These are phyloP conservation scores for Colletotrichum sp. DNA, from an alignment of 2,329 filamentous ascomycete species.

Conservation along the genomic window DNA sequence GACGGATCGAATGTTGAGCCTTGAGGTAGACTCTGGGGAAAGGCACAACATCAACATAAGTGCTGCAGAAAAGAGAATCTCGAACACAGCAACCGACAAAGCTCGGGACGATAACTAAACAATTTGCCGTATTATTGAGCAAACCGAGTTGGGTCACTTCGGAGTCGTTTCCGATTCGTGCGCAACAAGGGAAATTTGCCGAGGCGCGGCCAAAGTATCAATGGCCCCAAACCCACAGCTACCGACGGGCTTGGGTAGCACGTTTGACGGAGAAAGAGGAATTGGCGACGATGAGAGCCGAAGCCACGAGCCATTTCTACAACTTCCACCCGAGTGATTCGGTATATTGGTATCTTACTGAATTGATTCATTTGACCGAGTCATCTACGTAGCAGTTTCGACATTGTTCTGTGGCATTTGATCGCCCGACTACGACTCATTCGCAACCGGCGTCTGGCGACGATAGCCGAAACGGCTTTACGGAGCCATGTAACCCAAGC, in stretches of 20 bases:
- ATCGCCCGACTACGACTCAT: background rate
- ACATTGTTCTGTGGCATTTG: background rate
- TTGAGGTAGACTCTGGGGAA: background rate
- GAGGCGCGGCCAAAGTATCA: background rate
- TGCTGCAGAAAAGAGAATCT: background rate
- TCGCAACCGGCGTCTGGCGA: background rate
- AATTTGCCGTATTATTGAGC: background rate
- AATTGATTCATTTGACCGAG: background rate
- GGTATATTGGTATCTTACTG: background rate
- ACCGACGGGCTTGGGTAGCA: background rate
- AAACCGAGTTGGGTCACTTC: background rate
- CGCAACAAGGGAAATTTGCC: background rate
- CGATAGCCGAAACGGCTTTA: background rate
- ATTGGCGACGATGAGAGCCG: background rate
- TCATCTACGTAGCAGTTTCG: background rate
- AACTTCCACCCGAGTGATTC: background rate
- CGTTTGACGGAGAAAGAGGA: background rate
- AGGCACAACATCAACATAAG: background rate
- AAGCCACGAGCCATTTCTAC: background rate
- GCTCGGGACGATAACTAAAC: background rate
- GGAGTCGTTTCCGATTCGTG: background rate
- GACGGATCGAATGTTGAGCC: background rate
- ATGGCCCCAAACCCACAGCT: background rate
- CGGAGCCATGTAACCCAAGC: background rate
- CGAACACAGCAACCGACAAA: background rate